Percentiles rank a stretch among this genome's conserved stretches.
phyloP scores from a whole-genome alignment of 768 basidiomycete species.

The Daedaleopsis nitida region DNA sequence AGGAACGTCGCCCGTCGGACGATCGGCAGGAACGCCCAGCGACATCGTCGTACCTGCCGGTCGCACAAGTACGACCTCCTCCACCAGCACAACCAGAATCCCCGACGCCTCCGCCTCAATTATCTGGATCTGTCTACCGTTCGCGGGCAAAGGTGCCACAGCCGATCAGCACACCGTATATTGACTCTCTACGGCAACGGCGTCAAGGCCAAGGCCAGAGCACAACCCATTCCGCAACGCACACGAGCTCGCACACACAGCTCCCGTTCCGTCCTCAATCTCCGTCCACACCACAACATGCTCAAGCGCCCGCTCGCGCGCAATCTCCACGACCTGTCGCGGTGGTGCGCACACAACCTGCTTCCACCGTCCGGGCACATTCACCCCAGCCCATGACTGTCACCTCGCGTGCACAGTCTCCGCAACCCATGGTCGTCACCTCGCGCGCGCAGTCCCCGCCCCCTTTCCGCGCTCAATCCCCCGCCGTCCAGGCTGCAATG shows the following conservation, averaged over 20 bases:
- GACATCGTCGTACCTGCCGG: slow-evolving; percentile 12
- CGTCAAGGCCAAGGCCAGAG: slow-evolving; percentile 4
- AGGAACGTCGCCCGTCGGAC: slow-evolving; percentile 15
- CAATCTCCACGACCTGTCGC: slow-evolving; percentile 6
- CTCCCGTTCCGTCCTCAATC: slow-evolving; percentile 18
- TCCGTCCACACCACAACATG: slow-evolving; percentile 9
- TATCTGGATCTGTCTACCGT: background rate
- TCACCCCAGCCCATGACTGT: slow-evolving; percentile 9
- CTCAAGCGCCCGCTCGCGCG: slow-evolving; percentile 3
- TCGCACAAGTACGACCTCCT: slow-evolving; percentile 21
- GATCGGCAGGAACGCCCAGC: slow-evolving; percentile 9
- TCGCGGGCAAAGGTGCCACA: slow-evolving; percentile 7
- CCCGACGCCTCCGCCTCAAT: background rate
- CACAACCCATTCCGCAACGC: background rate
- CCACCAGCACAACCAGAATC: slow-evolving; percentile 7
- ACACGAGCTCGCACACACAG: background rate
- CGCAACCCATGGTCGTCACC: background rate
- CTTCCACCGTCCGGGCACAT: slow-evolving; percentile 8
- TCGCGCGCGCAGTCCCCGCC: slow-evolving; percentile 20
- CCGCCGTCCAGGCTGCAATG: too few species aligned
- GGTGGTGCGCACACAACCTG: slow-evolving; percentile 11
- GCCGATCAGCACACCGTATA: slow-evolving; percentile 3
- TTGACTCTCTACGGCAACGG: slow-evolving; percentile 10
- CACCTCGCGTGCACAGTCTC: slow-evolving; percentile 18
- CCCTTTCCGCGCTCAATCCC: slow-evolving; percentile 17